Evolutionary conservation across 2,329 filamentous ascomycete species (phyloP).

Genomic region (Colletotrichum tofieldiae): DNA sequence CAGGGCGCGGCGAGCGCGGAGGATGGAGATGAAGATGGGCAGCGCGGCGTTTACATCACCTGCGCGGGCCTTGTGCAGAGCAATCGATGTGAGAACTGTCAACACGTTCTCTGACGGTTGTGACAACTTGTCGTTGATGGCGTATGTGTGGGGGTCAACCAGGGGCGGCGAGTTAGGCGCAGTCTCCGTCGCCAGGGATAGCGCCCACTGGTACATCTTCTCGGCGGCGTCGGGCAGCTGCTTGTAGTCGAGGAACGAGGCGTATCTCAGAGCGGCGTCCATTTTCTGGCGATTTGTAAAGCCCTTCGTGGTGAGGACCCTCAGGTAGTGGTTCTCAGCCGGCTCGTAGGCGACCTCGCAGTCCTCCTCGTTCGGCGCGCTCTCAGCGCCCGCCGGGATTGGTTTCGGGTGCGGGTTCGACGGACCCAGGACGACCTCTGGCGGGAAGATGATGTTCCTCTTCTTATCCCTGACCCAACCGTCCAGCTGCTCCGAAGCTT

Average conservation of each 20-base stretch:
- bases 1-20: conserved; percentile 81
- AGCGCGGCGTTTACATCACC: conserved; percentile 79
- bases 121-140: conserved; percentile 73
- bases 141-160: conserved; percentile 74
- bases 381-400: conserved; percentile 74
- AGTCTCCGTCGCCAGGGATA: conserved; percentile 79
- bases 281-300: conserved; percentile 85
- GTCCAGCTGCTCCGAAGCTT: conserved; percentile 85
- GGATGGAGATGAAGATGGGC: conserved; percentile 87
- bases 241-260: conserved; percentile 88
- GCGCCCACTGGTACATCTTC: conserved; percentile 81
- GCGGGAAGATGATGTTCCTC: conserved; percentile 77
- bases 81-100: conserved; percentile 81
- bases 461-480: conserved; percentile 82
- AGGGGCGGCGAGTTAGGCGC: conserved; percentile 54
- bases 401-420: conserved; percentile 87
- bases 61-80: conserved; percentile 81
- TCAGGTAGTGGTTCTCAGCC: conserved; percentile 85
- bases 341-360: conserved; percentile 78
- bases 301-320: conserved; percentile 84
- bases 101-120: conserved; percentile 82
- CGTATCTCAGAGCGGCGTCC: conserved; percentile 86
- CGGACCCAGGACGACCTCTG: conserved; percentile 83
- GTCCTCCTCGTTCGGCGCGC: conserved; percentile 81
- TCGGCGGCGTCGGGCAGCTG: conserved; percentile 74